Percentiles rank a stretch among this genome's conserved stretches.
Conservation (phyloP, 306 rosid genomes). For the Fagus crenata region DNA sequence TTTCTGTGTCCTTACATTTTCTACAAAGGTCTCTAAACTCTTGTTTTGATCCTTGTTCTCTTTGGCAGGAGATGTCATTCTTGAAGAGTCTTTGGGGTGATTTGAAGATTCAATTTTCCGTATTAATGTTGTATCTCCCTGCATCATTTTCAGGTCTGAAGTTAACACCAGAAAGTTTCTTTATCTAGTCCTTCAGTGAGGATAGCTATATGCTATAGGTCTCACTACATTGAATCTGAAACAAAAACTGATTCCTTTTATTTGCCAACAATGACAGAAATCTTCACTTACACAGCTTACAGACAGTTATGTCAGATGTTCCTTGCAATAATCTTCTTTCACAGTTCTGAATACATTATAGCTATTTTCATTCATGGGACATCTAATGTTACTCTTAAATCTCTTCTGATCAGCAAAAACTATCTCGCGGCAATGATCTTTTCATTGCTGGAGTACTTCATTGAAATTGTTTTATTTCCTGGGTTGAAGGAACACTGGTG, state of each 20-base stretch:
- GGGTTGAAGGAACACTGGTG: too few relatives aligned
- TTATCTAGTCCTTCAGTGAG: slow-evolving; percentile 1
- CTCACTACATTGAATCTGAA: too few relatives aligned
- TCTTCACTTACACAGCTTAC: slow-evolving; percentile 56
- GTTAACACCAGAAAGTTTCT: not conserved
- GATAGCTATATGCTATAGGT: not conserved
- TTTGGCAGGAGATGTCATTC: slow-evolving; percentile 25
- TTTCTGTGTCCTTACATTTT: too few relatives aligned
- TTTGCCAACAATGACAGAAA: slow-evolving; percentile 50
- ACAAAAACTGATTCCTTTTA: slow-evolving; percentile 2
- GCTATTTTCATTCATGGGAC: slow-evolving; percentile 68
- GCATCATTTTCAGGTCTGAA: slow-evolving; percentile 15
- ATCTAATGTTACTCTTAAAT: slow-evolving; percentile 52
- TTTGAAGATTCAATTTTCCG: slow-evolving; percentile 4
- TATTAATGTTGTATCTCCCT: slow-evolving; percentile 1
- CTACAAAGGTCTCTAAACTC: not conserved
- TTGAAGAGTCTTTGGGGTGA: slow-evolving; percentile 4
- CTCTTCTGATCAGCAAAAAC: slow-evolving; percentile 71
- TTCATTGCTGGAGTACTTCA: slow-evolving; percentile 63
- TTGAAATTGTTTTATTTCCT: slow-evolving; percentile 36
- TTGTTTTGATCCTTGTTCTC: slow-evolving; percentile 1
- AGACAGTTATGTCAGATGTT: slow-evolving; percentile 39
- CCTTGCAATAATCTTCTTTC: too few relatives aligned
- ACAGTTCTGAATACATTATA: slow-evolving; percentile 1
- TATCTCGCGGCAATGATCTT: slow-evolving; percentile 66